A percentile compares a stretch with the other conserved stretches of the same genome.
These are phyloP conservation scores for Boletus insuetus DNA, from an alignment of 768 basidiomycete genomes.

Conservation along the genomic window DNA sequence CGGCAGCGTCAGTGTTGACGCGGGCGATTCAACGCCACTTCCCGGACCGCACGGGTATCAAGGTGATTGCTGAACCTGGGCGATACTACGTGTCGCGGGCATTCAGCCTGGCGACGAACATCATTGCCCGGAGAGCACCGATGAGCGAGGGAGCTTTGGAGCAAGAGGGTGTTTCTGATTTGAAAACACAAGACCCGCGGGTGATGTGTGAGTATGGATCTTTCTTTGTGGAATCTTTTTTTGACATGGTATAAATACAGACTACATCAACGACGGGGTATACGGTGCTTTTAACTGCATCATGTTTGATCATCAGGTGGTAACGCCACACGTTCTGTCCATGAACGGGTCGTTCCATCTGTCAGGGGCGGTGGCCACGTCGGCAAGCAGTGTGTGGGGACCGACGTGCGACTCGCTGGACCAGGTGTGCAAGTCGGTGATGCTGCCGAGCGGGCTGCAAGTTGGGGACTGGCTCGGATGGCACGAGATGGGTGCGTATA, in stretches of 20 bases:
- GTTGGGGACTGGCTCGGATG: constrained; percentile 99
- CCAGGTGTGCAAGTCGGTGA: constrained; percentile 68
- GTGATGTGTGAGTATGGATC: constrained; percentile 83
- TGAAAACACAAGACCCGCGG: constrained; percentile 39
- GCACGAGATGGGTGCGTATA: constrained; percentile 98
- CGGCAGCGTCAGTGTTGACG: constrained; percentile 67
- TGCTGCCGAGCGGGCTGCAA: constrained; percentile 63
- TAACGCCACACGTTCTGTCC: constrained; percentile 80
- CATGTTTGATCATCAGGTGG: constrained; percentile 93
- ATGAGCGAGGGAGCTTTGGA: constrained; percentile 34
- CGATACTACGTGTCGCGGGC: constrained; percentile 91
- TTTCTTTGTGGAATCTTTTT: constrained; percentile 7
- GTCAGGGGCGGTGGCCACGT: constrained; percentile 38
- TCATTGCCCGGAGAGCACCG: constrained; percentile 84
- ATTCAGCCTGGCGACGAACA: constrained; percentile 88
- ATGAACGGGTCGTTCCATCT: constrained; percentile 59
- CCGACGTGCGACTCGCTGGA: constrained; percentile 99
- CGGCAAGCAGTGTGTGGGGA: constrained; percentile 85
- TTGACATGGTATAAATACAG: constrained; percentile 38
- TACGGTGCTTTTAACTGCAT: constrained; percentile 98
- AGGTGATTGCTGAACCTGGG: constrained; percentile 94
- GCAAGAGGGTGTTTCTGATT: constrained; percentile 11
- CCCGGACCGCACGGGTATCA: constrained; percentile 63
- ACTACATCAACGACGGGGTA: constrained; percentile 99
- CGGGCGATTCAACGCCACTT: constrained; percentile 77